These are phyloP conservation scores for Camellia lanceoleosa DNA, from an alignment of 148 eudicot species.

Conservation along the genomic window DNA sequence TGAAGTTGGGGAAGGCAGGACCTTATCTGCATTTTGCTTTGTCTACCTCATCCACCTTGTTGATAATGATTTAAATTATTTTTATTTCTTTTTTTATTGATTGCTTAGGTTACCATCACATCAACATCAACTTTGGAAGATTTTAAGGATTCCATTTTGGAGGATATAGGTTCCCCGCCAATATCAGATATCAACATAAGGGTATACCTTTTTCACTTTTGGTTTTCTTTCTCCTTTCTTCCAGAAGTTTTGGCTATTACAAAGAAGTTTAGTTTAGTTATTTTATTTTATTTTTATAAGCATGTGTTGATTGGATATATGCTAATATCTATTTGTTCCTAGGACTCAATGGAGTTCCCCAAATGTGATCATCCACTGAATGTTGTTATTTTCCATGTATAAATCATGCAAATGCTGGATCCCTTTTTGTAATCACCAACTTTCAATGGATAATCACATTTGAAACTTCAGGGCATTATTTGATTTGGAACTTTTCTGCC, in stretches of 20 bases:
- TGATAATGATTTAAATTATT: constrained; percentile 12
- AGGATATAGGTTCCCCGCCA: constrained; percentile 43
- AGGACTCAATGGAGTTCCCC: neutral
- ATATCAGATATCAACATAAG: constrained; percentile 73
- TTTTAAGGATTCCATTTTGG: constrained; percentile 52
- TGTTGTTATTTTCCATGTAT: neutral
- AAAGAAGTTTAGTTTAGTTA: neutral
- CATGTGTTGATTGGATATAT: neutral
- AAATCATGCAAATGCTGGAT: neutral
- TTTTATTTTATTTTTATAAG: neutral
- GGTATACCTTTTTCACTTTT: constrained; percentile 37
- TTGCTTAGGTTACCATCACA: constrained; percentile 53
- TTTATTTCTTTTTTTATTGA: constrained; percentile 4
- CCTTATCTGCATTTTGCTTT: neutral
- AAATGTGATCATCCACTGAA: neutral
- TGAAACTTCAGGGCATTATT: neutral
- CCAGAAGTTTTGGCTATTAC: neutral
- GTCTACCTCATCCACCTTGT: neutral
- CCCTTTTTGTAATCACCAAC: neutral
- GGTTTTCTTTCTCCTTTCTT: neutral
- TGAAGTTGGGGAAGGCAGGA: constrained; percentile 70
- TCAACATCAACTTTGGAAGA: constrained; percentile 70
- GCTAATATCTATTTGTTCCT: neutral
- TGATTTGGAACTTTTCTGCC: neutral
- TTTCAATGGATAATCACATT: neutral